Percentiles rank a stretch among this genome's conserved stretches.
Evolutionary conservation across 1,284 basidiomycete species (phyloP).

Genomic region (Irpex lacteus): DNA sequence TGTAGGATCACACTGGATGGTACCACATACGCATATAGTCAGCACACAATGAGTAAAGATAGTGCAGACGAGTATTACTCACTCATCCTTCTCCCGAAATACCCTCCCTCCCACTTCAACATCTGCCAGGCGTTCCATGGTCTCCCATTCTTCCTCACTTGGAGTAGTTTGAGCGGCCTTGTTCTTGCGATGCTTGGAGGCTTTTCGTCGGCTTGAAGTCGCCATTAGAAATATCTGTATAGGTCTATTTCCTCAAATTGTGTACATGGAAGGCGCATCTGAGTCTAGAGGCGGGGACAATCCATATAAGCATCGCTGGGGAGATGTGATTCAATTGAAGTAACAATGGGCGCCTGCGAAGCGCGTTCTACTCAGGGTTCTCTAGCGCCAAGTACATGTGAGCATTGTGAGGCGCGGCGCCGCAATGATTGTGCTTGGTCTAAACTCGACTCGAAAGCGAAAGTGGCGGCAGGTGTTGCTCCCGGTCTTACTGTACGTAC

Average conservation of each 20-base stretch:
- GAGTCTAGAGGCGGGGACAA: too few species aligned
- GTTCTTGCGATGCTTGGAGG: background rate
- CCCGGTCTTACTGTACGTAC: too few species aligned
- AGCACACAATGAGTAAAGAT: background rate
- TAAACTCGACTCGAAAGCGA: too few species aligned
- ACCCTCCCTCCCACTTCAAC: background rate
- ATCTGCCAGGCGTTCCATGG: background rate
- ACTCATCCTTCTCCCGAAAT: slow-evolving; percentile 4
- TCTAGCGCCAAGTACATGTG: too few species aligned
- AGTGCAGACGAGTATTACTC: background rate
- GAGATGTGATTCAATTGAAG: background rate
- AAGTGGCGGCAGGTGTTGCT: too few species aligned
- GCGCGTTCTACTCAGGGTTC: too few species aligned
- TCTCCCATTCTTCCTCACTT: background rate
- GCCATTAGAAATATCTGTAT: background rate
- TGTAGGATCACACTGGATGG: background rate
- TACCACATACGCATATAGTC: background rate
- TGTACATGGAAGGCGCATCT: too few species aligned
- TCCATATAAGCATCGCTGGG: slow-evolving; percentile 39
- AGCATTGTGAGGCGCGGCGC: too few species aligned
- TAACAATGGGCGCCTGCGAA: too few species aligned
- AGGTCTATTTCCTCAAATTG: too few species aligned
- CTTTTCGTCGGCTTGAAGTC: background rate
- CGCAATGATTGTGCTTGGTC: too few species aligned
- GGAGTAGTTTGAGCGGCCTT: background rate